These are phyloP conservation scores for Eucalyptus coolabah DNA, from an alignment of 345 rosid genomes.

Conservation along the genomic window DNA sequence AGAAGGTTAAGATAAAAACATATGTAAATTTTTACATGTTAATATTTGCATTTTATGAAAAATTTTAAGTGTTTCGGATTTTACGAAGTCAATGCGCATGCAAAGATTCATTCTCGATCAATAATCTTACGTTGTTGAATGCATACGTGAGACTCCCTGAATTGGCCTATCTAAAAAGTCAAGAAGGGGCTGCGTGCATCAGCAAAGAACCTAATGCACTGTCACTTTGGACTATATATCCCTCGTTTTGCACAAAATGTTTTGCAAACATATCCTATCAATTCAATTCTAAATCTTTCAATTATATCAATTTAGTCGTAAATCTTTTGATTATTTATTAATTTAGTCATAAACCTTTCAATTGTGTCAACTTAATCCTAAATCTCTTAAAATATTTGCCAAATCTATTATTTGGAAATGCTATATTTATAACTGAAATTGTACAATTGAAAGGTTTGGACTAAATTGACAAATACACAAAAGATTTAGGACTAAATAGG, in stretches of 20 bases:
- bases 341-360: too few relatives aligned
- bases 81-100: background rate
- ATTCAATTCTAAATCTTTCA: background rate
- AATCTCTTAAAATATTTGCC: too few relatives aligned
- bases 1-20: background rate
- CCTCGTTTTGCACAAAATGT: background rate
- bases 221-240: background rate
- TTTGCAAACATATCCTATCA: background rate
- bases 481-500: too few relatives aligned
- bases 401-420: too few relatives aligned
- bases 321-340: rapidly evolving
- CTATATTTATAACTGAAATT: rapidly evolving
- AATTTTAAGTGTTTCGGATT: background rate
- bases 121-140: background rate
- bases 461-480: too few relatives aligned
- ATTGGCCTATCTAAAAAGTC: background rate
- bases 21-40: background rate
- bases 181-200: background rate
- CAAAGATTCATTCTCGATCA: background rate
- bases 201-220: background rate
- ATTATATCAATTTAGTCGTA: rapidly evolving
- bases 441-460: too few relatives aligned
- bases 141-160: background rate
- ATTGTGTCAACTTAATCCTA: background rate
- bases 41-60: background rate